Base-by-base conservation (phyloP, 331 rosid genomes). In the Prunus yedoensis region DNA sequence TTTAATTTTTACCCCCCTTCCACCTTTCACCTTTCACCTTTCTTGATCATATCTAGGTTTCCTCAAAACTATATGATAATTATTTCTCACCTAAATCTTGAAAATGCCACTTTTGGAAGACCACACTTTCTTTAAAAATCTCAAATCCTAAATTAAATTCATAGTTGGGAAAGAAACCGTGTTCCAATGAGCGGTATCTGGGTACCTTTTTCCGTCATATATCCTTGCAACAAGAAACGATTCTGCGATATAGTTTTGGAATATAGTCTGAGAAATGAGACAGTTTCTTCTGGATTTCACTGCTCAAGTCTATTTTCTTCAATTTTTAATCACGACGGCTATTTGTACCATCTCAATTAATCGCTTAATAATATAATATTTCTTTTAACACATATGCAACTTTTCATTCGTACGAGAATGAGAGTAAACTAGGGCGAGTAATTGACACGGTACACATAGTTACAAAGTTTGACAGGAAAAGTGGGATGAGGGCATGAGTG, bases 91-190 rank as follows among this genome's bases (percentile, higher is more conserved):
- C 75, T 41, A 79, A 66, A 73, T 46, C 77, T 74, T 86, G 88
- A 76, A 78, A 79, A 69, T 71, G 56, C 12, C 78, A 84, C 45
- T 73, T 81, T 77, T 88, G 78, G 83, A 80, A 76, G 79, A 84
- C 83, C 83, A 47, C 78, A 58, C 20, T 49, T 43, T 73, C 74
- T 74, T 75, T 69, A 32, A 49, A 76, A 77, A 76, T 65, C 23
- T 52, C 41, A 66, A 38, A 4, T 27, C 63, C 27, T 21, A 16
- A 41, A 21, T 12, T 73, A 43, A 41, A 56, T 27, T 52, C 14
- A 25, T 27, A 25, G 4, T 47, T 68, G 13, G 28, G 58, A 10
- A 25, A 17, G 66, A 74, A 61, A 38, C 70, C 11, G 54, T 61
- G 70, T 12, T 74, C 69, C 61, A 27, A 4, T 46, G 3, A 47